Evolutionary conservation across 805 yeast genomes (phyloP).

Genomic region (Candida vaughaniae): DNA sequence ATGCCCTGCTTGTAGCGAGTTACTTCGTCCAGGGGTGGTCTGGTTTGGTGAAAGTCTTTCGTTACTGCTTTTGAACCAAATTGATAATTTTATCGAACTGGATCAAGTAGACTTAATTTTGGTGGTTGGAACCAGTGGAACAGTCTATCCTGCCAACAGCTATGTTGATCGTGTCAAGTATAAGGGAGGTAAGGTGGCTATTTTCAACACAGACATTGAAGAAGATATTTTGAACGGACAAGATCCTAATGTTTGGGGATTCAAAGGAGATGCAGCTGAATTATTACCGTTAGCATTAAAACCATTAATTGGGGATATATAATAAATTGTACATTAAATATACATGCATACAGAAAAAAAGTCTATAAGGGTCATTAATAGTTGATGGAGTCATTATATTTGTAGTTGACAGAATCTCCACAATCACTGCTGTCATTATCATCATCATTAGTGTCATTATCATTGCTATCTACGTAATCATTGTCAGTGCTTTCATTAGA

Average conservation of each 20-base stretch:
- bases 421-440: slow-evolving; percentile 4
- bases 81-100: slow-evolving; percentile 66
- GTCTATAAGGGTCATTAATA: neutral
- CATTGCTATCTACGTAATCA: slow-evolving; percentile 1
- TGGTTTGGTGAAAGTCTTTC: slow-evolving; percentile 95
- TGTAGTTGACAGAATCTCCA: neutral
- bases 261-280: slow-evolving; percentile 76
- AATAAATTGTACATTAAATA: neutral
- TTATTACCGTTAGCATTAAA: slow-evolving; percentile 65
- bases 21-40: slow-evolving; percentile 84
- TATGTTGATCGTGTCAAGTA: slow-evolving; percentile 74
- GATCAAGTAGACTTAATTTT: slow-evolving; percentile 65
- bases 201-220: slow-evolving; percentile 72
- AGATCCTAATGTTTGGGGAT: slow-evolving; percentile 59
- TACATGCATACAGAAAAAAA: neutral
- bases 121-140: slow-evolving; percentile 83
- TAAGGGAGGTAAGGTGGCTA: slow-evolving; percentile 80
- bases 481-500: neutral
- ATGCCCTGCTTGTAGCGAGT: slow-evolving; percentile 71
- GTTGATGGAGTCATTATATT: neutral
- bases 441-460: slow-evolving; percentile 3
- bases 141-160: slow-evolving; percentile 91
- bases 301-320: slow-evolving; percentile 37
- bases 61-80: slow-evolving; percentile 55
- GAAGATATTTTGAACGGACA: slow-evolving; percentile 41